Evolutionary conservation across 1,284 basidiomycete genomes (phyloP), one percentile per base, ranked within the genome.

Genomic region (Cystobasidiaceae sp.): DNA sequence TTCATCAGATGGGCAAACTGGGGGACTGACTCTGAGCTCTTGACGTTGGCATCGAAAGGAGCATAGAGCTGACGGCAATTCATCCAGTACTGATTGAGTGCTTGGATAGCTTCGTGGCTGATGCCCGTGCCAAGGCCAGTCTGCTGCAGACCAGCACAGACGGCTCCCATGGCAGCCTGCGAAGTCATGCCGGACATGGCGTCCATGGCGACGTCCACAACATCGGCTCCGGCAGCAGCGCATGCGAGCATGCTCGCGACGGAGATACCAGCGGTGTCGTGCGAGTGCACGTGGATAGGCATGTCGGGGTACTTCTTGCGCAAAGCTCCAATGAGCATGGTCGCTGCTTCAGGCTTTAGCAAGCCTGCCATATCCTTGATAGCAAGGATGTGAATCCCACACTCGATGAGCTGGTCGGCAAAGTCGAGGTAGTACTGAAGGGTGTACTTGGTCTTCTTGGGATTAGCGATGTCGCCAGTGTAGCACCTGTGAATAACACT

Each of bases 311-410:
- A 90, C 74, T 89, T 93, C 80, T 91, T 85, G 77, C 96, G 87
- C 78, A 99, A 93, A 25, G 92, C 87, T 71, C 91, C 87, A 74
- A 99, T 86, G 71, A 99, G 87, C 88, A 96, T 75, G 71, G 81
- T 92, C 15, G 94, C 96, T 50, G 96, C 88, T 74, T 90, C 83
- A 37, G 96, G 96, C 79, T 97, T 99, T 73, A 99, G 82, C 56
- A 99, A 79, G 77, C 96, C 96, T 69, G 96, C 96, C 96, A 99
- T 99, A 77, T 99, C 96, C 82, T 99, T 99, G 80, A 99, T 90
- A 78, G 92, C 90, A 67, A 99, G 84, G 61, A 99, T 87, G 79
- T 99, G 96, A 74, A 99, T 93, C 50, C 96, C 96, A 77, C 96
- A 93, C 62, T 85, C 81, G 69, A 98, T 52, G 60, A 98, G 87